phyloP scores from a whole-genome alignment of 2,329 filamentous ascomycete genomes.

The Hawksworthiomyces lignivorus region DNA sequence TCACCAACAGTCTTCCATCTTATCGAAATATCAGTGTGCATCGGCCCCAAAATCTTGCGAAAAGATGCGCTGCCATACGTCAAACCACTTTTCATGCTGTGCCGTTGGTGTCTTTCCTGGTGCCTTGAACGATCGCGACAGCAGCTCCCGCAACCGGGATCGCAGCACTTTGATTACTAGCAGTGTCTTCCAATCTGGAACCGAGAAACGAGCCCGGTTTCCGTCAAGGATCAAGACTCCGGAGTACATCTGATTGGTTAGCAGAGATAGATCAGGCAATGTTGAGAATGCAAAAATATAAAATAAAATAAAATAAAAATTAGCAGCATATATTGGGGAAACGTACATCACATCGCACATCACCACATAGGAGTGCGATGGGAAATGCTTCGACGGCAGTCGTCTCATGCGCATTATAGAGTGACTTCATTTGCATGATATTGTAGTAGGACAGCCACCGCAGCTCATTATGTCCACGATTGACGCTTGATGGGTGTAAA shows the following conservation, averaged over 20 bases:
- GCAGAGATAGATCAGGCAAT: too few relatives aligned
- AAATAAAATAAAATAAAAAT: slow-evolving; percentile 1
- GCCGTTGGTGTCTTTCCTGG: slow-evolving; percentile 55
- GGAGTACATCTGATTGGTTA: slow-evolving; percentile 64
- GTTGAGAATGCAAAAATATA: background rate
- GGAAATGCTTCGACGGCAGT: slow-evolving; percentile 74
- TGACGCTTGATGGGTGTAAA: slow-evolving; percentile 82
- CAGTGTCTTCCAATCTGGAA: slow-evolving; percentile 84
- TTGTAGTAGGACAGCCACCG: slow-evolving; percentile 93
- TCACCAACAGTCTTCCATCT: too few relatives aligned
- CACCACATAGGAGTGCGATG: slow-evolving; percentile 77
- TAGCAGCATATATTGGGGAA: too few relatives aligned
- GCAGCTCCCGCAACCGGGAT: slow-evolving; percentile 63
- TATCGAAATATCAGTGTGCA: too few relatives aligned
- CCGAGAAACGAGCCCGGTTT: slow-evolving; percentile 74
- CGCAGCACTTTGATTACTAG: slow-evolving; percentile 80
- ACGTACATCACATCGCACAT: slow-evolving; percentile 74
- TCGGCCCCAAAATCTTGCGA: slow-evolving; percentile 36
- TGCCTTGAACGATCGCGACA: slow-evolving; percentile 62
- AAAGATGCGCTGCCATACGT: slow-evolving; percentile 66
- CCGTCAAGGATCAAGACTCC: slow-evolving; percentile 83
- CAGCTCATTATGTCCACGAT: slow-evolving; percentile 60
- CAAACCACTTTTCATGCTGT: slow-evolving; percentile 66
- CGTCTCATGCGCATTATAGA: slow-evolving; percentile 87
- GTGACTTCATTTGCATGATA: slow-evolving; percentile 88